A percentile compares a stretch with the other conserved stretches of the same genome.
These are phyloP conservation scores for Aspergillus unguis DNA, from an alignment of 2,329 filamentous ascomycete genomes.

Conservation along the genomic window DNA sequence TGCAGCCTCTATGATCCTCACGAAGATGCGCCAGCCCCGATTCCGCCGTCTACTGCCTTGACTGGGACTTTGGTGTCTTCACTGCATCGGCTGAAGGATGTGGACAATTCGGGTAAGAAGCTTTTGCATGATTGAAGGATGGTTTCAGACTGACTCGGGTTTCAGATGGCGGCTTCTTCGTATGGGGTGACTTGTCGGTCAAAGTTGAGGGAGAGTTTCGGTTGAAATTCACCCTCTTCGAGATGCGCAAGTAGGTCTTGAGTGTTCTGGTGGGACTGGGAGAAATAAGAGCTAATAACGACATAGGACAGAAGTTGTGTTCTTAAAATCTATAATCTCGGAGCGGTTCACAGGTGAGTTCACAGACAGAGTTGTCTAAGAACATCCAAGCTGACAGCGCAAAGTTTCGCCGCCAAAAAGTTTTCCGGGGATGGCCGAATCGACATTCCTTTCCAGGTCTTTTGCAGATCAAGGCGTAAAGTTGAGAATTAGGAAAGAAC, in stretches of 20 bases:
- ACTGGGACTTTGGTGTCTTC: slow-evolving; percentile 76
- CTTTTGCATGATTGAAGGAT: neutral
- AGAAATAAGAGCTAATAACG: slow-evolving; percentile 17
- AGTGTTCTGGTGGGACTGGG: neutral
- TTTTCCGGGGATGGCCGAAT: slow-evolving; percentile 77
- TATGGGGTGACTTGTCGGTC: slow-evolving; percentile 85
- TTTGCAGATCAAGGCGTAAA: slow-evolving; percentile 87
- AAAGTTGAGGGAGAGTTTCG: slow-evolving; percentile 69
- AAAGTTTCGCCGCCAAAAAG: slow-evolving; percentile 57
- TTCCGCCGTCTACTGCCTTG: slow-evolving; percentile 53
- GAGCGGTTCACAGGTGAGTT: slow-evolving; percentile 64
- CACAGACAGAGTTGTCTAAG: neutral
- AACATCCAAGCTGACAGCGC: slow-evolving; percentile 12
- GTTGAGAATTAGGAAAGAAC: slow-evolving; percentile 77
- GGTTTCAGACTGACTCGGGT: slow-evolving; percentile 5
- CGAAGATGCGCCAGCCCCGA: slow-evolving; percentile 44
- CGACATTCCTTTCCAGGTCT: slow-evolving; percentile 73
- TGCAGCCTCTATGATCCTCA: slow-evolving; percentile 53
- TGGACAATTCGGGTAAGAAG: slow-evolving; percentile 58
- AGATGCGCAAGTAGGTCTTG: slow-evolving; percentile 58
- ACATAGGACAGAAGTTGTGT: slow-evolving; percentile 45
- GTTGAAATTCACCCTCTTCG: slow-evolving; percentile 74
- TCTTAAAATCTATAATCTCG: slow-evolving; percentile 56
- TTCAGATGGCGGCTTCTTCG: slow-evolving; percentile 75
- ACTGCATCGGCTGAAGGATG: slow-evolving; percentile 75